Evolutionary conservation across 2,329 filamentous ascomycete genomes (phyloP).

Genomic region (Coniochaeta ligniaria): DNA sequence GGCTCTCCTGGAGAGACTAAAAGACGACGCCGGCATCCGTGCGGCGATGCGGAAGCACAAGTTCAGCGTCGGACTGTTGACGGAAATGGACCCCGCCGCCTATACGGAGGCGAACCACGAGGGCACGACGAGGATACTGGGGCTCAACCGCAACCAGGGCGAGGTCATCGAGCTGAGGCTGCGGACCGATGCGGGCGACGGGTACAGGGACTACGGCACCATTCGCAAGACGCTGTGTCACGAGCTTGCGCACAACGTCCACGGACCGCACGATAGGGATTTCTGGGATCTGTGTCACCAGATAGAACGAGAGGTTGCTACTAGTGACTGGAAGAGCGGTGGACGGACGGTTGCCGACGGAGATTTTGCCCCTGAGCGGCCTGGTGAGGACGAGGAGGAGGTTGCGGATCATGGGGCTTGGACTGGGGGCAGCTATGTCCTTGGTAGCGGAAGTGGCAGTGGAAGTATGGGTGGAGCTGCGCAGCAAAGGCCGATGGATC

Average conservation of each 20-base stretch:
- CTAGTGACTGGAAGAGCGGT: constrained; percentile 68
- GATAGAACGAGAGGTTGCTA: constrained; percentile 82
- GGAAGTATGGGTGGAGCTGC: neutral
- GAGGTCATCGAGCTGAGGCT: constrained; percentile 87
- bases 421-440: constrained; percentile 15
- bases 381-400: constrained; percentile 7
- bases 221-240: constrained; percentile 91
- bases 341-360: constrained; percentile 57
- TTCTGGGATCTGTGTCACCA: constrained; percentile 87
- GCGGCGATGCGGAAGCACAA: constrained; percentile 76
- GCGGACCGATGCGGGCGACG: constrained; percentile 89
- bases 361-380: constrained; percentile 7
- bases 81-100: constrained; percentile 87
- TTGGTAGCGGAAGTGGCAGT: constrained; percentile 9
- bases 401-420: constrained; percentile 15
- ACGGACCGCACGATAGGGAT: constrained; percentile 71
- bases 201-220: constrained; percentile 86
- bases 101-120: constrained; percentile 70
- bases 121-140: constrained; percentile 67
- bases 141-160: constrained; percentile 79
- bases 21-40: constrained; percentile 78
- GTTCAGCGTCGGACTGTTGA: constrained; percentile 79
- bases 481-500: constrained; percentile 6
- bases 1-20: constrained; percentile 66
- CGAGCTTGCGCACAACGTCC: constrained; percentile 89